These are phyloP conservation scores for Pisolithus sp. DNA, from an alignment of 768 basidiomycete species.

Conservation along the genomic window DNA sequence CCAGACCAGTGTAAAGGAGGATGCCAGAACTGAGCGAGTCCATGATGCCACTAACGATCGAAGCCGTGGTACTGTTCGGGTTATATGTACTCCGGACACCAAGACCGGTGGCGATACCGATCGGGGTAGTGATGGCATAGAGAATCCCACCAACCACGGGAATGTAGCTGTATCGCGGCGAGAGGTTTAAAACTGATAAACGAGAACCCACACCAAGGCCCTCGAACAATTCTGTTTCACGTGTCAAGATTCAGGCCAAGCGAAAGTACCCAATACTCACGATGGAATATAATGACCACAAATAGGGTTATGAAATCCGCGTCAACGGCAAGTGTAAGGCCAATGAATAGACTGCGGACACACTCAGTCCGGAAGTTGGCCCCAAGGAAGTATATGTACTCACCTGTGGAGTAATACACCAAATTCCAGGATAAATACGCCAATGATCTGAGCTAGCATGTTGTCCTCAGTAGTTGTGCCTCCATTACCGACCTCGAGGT, in stretches of 20 bases:
- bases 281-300: constrained; percentile 86
- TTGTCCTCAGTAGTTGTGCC: constrained; percentile 31
- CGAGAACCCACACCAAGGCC: constrained; percentile 91
- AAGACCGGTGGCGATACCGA: constrained; percentile 84
- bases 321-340: constrained; percentile 89
- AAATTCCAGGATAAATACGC: constrained; percentile 89
- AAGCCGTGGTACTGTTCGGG: constrained; percentile 66
- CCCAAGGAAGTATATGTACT: neutral
- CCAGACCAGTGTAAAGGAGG: constrained; percentile 79
- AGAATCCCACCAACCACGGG: constrained; percentile 55
- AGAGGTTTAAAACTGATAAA: constrained; percentile 67
- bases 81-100: constrained; percentile 76
- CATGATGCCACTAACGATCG: constrained; percentile 77
- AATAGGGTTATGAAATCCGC: constrained; percentile 78
- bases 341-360: constrained; percentile 63
- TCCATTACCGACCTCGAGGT: constrained; percentile 23
- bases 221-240: constrained; percentile 75
- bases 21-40: constrained; percentile 87
- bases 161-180: constrained; percentile 46
- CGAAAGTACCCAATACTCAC: constrained; percentile 40
- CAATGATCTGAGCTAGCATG: constrained; percentile 66
- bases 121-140: constrained; percentile 76
- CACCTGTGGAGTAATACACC: constrained; percentile 84
- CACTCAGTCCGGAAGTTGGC: neutral
- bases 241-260: constrained; percentile 1